Percentiles rank a stretch among this genome's conserved stretches.
These are phyloP conservation scores for Acephala macrosclerotiorum DNA, from an alignment of 2,329 filamentous ascomycete genomes.

Conservation along the genomic window DNA sequence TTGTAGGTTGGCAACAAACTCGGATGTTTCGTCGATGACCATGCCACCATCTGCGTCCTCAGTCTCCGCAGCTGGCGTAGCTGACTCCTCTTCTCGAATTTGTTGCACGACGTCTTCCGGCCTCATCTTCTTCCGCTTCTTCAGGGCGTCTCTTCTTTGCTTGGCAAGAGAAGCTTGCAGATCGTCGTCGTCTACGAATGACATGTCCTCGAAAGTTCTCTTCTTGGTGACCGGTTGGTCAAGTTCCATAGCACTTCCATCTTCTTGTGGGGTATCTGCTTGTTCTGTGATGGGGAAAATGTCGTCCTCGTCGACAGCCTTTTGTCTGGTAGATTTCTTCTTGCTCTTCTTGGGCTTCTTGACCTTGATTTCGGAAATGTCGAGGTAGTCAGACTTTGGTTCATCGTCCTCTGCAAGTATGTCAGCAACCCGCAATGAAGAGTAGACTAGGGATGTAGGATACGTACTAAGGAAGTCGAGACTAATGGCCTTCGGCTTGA, in stretches of 20 bases:
- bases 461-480: conserved; percentile 71
- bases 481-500: conserved; percentile 75
- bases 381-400: conserved; percentile 85
- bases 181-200: conserved; percentile 90
- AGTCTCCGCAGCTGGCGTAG: conserved; percentile 62
- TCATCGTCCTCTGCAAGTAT: conserved; percentile 64
- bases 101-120: conserved; percentile 89
- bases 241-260: conserved; percentile 74
- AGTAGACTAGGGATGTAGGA: conserved; percentile 35
- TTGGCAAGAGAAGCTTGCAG: conserved; percentile 84
- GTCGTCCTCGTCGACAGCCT: conserved; percentile 68
- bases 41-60: conserved; percentile 67
- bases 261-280: conserved; percentile 40
- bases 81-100: conserved; percentile 68
- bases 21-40: conserved; percentile 94
- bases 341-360: conserved; percentile 96
- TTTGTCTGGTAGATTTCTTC: conserved; percentile 76
- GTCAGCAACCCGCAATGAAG: conserved; percentile 39
- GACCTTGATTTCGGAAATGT: conserved; percentile 85
- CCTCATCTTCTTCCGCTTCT: conserved; percentile 87
- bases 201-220: conserved; percentile 68
- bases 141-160: conserved; percentile 84
- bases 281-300: conserved; percentile 55
- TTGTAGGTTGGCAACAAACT: conserved; percentile 88
- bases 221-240: conserved; percentile 71